These are phyloP conservation scores for Chalciporus pseudorubinellus DNA, from an alignment of 768 basidiomycete species.

Conservation along the genomic window DNA sequence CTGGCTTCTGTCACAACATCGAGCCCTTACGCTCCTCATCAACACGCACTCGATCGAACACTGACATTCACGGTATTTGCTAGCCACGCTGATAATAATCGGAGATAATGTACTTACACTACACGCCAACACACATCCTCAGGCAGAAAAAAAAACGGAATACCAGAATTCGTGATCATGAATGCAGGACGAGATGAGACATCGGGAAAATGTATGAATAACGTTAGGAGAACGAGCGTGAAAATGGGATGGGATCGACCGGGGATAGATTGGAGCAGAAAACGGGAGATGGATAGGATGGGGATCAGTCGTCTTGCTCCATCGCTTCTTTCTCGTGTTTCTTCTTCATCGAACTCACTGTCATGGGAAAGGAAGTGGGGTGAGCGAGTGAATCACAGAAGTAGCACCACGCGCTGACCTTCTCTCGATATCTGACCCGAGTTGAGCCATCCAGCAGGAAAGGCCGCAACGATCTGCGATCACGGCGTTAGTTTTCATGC, in stretches of 20 bases:
- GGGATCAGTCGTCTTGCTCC: slow-evolving; percentile 48
- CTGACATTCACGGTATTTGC: no score
- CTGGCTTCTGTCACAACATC: no score
- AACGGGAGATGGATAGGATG: not conserved
- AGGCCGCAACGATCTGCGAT: slow-evolving; percentile 67
- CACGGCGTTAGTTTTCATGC: not conserved
- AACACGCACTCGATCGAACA: no score
- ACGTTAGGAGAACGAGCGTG: slow-evolving; percentile 15
- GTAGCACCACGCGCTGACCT: slow-evolving; percentile 45
- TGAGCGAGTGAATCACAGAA: not conserved
- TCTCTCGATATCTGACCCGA: slow-evolving; percentile 86
- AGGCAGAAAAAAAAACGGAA: not conserved
- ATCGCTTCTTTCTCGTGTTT: slow-evolving; percentile 68
- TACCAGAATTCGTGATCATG: not conserved
- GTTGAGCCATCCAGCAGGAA: slow-evolving; percentile 82
- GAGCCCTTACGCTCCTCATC: no score
- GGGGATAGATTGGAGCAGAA: not conserved
- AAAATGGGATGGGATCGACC: not conserved
- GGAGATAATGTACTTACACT: slow-evolving; percentile 16
- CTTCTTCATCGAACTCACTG: slow-evolving; percentile 87
- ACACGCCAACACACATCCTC: not conserved
- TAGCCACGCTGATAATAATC: no score
- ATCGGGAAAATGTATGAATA: slow-evolving; percentile 12
- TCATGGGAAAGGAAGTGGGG: not conserved
- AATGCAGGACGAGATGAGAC: not conserved